Evolutionary conservation across 106 monocot species (phyloP), one percentile per base, ranked within the genome.

Genomic region (Phalaenopsis equestris): DNA sequence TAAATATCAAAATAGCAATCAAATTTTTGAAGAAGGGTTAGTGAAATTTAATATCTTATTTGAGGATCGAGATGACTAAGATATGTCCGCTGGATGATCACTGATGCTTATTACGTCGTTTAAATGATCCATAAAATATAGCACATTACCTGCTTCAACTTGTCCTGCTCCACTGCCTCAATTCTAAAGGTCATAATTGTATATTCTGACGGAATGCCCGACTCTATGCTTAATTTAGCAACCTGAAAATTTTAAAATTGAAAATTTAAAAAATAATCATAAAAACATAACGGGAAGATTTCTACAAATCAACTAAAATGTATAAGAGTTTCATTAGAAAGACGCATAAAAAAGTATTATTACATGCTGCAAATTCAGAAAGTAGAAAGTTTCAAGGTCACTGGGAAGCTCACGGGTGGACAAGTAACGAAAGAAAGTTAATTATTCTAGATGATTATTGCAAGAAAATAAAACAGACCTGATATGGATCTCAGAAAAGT

Each of bases 141-240:
- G 38, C 36, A 42, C 4, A 37, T 39, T 85, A 93, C 93, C 91
- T 87, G 77, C 78, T 86, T 84, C 43, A 15, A 16, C 47, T 74
- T 12, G 10, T 84, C 84, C 58, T 83, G 55, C 43, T 61, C 82
- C 81, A 78, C 84, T 23, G 56, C 72, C 73, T 80, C 79, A 52
- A 56, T 79, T 77, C 83, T 78, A 74, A 93, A 76, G 77, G 87
- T 41, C 89, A 92, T 83, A 76, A 77, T 57, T 48, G 94, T 94
- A 58, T 87, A 92, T 82, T 97, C 96, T 3, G 94, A 97, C 57
- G 84, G 43, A 38, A 97, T 75, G 42, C 84, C 88, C 80, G 74
- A 78, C 77, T 81, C 85, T 84, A 89, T 82, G 75, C 96, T 94
- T 72, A 90, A 49, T 57, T 89, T 83, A 41, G 43, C 72, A 5